These are phyloP conservation scores for Pleurotus djamor DNA, from an alignment of 768 basidiomycete species.

Conservation along the genomic window DNA sequence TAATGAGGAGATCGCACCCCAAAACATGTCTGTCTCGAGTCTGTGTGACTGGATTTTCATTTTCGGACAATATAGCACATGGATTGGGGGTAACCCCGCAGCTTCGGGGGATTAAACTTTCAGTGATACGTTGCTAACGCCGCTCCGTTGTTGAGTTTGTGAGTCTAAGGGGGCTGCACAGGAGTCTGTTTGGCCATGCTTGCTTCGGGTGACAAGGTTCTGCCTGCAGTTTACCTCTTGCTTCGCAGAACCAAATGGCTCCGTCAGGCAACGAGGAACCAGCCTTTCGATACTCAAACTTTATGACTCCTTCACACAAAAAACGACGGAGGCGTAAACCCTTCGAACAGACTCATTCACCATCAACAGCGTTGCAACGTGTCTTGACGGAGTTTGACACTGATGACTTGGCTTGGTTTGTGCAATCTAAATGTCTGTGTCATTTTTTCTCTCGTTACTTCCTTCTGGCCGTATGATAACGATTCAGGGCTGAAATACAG, in stretches of 20 bases:
- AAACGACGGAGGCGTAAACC: slow-evolving; percentile 41
- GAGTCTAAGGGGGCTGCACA: background rate
- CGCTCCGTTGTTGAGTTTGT: background rate
- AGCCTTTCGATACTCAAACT: slow-evolving; percentile 48
- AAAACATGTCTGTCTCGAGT: background rate
- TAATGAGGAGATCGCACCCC: background rate
- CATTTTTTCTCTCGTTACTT: slow-evolving; percentile 4
- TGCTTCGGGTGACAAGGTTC: background rate
- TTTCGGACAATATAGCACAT: background rate
- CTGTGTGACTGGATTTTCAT: background rate
- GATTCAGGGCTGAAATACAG: background rate
- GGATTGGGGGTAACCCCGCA: background rate
- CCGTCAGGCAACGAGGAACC: slow-evolving; percentile 8
- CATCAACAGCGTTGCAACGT: slow-evolving; percentile 35
- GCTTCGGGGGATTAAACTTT: background rate
- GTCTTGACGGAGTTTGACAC: slow-evolving; percentile 44
- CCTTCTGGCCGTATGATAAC: background rate
- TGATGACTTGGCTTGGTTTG: slow-evolving; percentile 44
- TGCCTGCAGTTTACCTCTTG: background rate
- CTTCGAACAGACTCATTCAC: slow-evolving; percentile 26
- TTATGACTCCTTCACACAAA: slow-evolving; percentile 45
- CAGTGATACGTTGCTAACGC: slow-evolving; percentile 1
- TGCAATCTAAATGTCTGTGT: slow-evolving; percentile 54
- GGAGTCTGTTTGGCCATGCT: background rate
- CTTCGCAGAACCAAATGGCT: background rate